phyloP scores from a whole-genome alignment of 2,329 filamentous ascomycete genomes.

The Pseudopyrenochaeta lycopersici region DNA sequence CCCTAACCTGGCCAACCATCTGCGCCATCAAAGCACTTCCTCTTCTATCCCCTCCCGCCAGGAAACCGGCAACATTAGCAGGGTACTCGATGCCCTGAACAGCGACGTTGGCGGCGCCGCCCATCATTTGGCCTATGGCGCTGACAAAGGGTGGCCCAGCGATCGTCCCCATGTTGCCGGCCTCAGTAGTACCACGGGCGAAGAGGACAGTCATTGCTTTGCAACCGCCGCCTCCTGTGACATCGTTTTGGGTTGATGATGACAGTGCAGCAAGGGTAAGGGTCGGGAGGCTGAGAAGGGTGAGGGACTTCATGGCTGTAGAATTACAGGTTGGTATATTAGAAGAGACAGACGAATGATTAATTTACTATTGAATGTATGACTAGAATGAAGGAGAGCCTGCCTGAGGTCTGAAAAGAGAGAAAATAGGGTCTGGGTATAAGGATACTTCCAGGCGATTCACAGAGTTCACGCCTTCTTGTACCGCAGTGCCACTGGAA shows the following conservation, averaged over 20 bases:
- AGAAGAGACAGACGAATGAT: too few species aligned
- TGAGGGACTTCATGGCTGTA: conserved; percentile 23
- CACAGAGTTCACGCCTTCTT: too few species aligned
- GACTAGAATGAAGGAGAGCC: background rate
- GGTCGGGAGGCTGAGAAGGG: conserved; percentile 17
- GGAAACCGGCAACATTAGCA: conserved; percentile 56
- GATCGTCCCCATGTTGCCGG: conserved; percentile 61
- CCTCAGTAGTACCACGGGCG: conserved; percentile 64
- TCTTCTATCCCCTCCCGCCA: conserved; percentile 55
- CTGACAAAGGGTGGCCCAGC: conserved; percentile 63
- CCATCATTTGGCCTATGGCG: conserved; percentile 52
- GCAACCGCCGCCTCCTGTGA: conserved; percentile 46
- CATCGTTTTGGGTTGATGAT: conserved; percentile 35
- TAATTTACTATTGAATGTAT: background rate
- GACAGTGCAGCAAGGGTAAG: conserved; percentile 28
- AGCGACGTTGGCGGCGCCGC: conserved; percentile 54
- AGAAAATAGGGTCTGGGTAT: background rate
- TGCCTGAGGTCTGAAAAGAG: background rate
- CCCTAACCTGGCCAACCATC: conserved; percentile 49
- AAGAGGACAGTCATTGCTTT: conserved; percentile 63
- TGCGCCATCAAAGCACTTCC: conserved; percentile 58
- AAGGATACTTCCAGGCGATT: background rate
- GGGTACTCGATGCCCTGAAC: conserved; percentile 66
- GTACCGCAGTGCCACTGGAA: background rate
- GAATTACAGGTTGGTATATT: too few species aligned